Base-by-base conservation (phyloP, 441 rosid species). In the Gossypium trilobum region DNA sequence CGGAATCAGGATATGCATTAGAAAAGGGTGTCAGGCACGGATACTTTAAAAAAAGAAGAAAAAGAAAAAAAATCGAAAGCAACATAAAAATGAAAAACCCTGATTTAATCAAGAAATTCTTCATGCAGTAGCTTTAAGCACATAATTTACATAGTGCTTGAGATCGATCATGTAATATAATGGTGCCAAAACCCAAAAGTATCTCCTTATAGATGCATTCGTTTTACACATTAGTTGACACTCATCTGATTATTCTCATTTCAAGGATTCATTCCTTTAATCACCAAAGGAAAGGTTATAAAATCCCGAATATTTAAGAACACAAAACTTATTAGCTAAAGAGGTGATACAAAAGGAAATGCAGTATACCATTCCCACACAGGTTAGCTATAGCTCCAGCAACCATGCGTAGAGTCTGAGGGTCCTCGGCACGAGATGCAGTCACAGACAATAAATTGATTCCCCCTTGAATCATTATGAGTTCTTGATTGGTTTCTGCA, bases 321-420 rank as follows among this genome's bases (percentile, higher is more conserved):
- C 71, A 19, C 14, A 5, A 7, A 59, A 50, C 59, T 8, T 25
- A 27, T 14, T 8, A 8, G 59, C 16, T 3, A 46, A 46, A 8
- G 73, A 59, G 44, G 68, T 23, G 29, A 75, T 52, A 57, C 20
- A 54, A 67, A 61, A 44, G 71, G 57, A 23, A 56, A 58, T 60
- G 74, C 36, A 17, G 9, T 63, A 51, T 87, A 95, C 99, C 99
- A 73, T 95, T 95, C 80, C 99, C 98, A 71, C 99, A 92, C 44
- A 95, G 87, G 86, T 92, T 92, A 66, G 97, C 98, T 62, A 95
- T 83, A 75, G 99, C 99, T 71, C 98, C 98, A 72, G 99, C 98
- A 70, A 95, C 94, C 99, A 95, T 92, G 64, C 98, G 92, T 51
- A 95, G 86, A 66, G 97, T 92, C 83, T 87, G 99, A 57, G 97